These are phyloP conservation scores for Arthromyces matolae DNA, from an alignment of 768 basidiomycete species.

Conservation along the genomic window DNA sequence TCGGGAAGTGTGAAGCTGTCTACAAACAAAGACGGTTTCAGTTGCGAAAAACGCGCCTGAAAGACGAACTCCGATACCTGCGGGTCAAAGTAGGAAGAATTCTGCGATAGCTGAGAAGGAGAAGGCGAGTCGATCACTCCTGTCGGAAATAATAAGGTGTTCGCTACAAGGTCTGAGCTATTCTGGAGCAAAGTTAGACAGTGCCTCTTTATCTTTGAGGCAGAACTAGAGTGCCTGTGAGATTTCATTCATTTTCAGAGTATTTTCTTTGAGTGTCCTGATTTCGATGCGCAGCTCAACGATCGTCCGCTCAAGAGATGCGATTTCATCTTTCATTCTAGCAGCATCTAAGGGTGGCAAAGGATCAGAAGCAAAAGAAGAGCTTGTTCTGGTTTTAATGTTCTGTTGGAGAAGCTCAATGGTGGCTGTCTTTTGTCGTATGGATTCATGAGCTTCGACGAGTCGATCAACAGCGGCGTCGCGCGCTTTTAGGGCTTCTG, in stretches of 20 bases:
- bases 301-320: constrained; percentile 33
- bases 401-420: constrained; percentile 43
- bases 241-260: constrained; percentile 22
- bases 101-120: constrained; percentile 4
- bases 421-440: constrained; percentile 55
- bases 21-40: background rate
- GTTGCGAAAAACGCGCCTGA: background rate
- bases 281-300: constrained; percentile 36
- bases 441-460: constrained; percentile 53
- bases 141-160: constrained; percentile 1
- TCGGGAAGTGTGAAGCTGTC: constrained; percentile 9
- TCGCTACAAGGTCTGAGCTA: background rate
- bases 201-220: background rate
- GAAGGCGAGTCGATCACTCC: constrained; percentile 6
- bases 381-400: constrained; percentile 11
- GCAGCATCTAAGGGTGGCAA: constrained; percentile 15
- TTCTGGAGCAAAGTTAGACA: constrained; percentile 5
- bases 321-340: constrained; percentile 34
- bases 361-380: constrained; percentile 8
- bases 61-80: constrained; percentile 8
- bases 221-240: constrained; percentile 24
- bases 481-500: constrained; percentile 59
- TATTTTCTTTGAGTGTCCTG: constrained; percentile 26
- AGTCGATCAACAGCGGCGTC: constrained; percentile 59
- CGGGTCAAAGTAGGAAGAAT: constrained; percentile 4